A percentile compares a stretch with the other conserved stretches of the same genome.
Conservation (phyloP, 257 asterid genomes). For the Jacaranda mimosifolia region DNA sequence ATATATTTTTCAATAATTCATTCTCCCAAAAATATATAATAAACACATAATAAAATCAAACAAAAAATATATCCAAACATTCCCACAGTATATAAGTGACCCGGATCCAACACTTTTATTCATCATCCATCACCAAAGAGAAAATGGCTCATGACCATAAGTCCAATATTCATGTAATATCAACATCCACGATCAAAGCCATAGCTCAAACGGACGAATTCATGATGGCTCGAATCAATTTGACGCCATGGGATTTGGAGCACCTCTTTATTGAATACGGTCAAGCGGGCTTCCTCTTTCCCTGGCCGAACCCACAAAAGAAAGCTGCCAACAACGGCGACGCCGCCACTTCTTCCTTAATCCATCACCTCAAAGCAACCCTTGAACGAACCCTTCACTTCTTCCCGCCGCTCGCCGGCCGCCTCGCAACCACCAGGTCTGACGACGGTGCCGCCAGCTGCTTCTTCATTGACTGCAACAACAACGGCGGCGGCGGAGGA, state of each 20-base stretch:
- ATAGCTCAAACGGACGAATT: slow-evolving; percentile 14
- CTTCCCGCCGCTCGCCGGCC: slow-evolving; percentile 52
- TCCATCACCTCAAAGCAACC: slow-evolving; percentile 47
- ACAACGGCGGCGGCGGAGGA: not conserved
- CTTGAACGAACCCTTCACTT: slow-evolving; percentile 48
- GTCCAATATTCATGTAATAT: not conserved
- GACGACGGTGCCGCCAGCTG: slow-evolving; percentile 29
- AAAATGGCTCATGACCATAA: not conserved
- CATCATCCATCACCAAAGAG: not conserved
- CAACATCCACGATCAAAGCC: slow-evolving; percentile 25
- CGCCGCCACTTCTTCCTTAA: slow-evolving; percentile 15
- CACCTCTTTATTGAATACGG: slow-evolving; percentile 42
- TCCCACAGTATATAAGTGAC: too few relatives aligned
- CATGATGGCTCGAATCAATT: slow-evolving; percentile 17
- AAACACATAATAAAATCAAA: too few relatives aligned
- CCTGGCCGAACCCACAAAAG: slow-evolving; percentile 29
- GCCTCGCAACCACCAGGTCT: slow-evolving; percentile 36
- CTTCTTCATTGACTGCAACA: slow-evolving; percentile 43
- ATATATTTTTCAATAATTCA: too few relatives aligned
- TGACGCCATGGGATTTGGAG: slow-evolving; percentile 47
- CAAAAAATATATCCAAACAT: too few relatives aligned
- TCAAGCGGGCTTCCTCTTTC: slow-evolving; percentile 51
- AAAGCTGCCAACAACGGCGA: not conserved
- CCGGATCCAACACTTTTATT: too few relatives aligned
- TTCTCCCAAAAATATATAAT: too few relatives aligned